Conservation (phyloP, 2,329 filamentous ascomycete species). For the Epichloe sp. region DNA sequence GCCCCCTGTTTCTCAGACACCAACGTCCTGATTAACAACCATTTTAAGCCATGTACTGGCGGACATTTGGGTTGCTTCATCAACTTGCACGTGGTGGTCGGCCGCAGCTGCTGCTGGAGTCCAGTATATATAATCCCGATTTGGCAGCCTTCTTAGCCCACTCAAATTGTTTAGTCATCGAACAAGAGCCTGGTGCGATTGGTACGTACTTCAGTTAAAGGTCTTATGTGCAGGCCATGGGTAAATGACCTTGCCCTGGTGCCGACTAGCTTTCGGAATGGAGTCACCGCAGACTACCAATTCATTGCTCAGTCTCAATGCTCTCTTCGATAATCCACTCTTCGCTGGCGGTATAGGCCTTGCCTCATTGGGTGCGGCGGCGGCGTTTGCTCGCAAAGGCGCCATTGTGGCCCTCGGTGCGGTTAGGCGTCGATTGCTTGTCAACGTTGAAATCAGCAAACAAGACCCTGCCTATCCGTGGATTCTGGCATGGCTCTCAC, state of each 20-base stretch:
- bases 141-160: neutral
- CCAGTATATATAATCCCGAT: no score
- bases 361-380: conserved; percentile 70
- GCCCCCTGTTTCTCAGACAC: no score
- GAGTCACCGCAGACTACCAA: conserved; percentile 17
- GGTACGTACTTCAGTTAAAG: no score
- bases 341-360: conserved; percentile 74
- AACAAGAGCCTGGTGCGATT: no score
- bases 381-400: conserved; percentile 69
- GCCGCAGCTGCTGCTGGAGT: no score
- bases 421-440: conserved; percentile 72
- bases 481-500: conserved; percentile 89
- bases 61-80: no score
- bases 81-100: no score
- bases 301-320: conserved; percentile 37
- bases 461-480: conserved; percentile 88
- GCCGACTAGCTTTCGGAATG: conserved; percentile 13
- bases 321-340: conserved; percentile 49
- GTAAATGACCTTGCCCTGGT: neutral
- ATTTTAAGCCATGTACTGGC: no score
- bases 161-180: neutral
- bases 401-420: conserved; percentile 58
- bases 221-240: no score
- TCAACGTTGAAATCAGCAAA: conserved; percentile 91
- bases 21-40: no score